These are phyloP conservation scores for Cyathus striatus DNA, from an alignment of 768 basidiomycete species.

Conservation along the genomic window DNA sequence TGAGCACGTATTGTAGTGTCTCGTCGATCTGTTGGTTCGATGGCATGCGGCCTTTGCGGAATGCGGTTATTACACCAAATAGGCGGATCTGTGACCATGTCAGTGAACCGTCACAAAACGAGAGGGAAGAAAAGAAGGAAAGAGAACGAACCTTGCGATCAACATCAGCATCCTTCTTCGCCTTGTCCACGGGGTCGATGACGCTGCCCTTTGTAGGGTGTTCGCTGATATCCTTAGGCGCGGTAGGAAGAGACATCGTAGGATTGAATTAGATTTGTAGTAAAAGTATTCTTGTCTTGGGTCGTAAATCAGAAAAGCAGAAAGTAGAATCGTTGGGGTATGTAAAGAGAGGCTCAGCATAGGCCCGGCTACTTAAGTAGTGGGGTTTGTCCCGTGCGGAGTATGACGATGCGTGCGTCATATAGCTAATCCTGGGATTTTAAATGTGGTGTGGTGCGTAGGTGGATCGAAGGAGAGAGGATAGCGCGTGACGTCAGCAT, in stretches of 20 bases:
- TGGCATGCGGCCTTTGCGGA: conserved; percentile 75
- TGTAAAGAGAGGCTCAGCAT: too few relatives aligned
- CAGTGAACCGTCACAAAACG: background rate
- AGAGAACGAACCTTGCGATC: conserved; percentile 57
- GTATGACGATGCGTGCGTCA: too few relatives aligned
- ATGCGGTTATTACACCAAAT: conserved; percentile 77
- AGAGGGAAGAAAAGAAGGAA: background rate
- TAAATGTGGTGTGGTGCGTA: too few relatives aligned
- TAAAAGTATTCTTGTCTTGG: too few relatives aligned
- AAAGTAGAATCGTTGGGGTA: too few relatives aligned
- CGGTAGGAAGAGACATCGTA: conserved; percentile 66
- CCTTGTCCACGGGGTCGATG: conserved; percentile 60
- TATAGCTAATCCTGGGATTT: too few relatives aligned
- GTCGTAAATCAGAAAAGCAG: too few relatives aligned
- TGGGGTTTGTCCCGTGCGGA: too few relatives aligned
- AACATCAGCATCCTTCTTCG: conserved; percentile 64
- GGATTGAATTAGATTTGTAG: too few relatives aligned
- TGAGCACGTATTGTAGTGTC: conserved; percentile 61
- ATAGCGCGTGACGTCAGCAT: too few relatives aligned
- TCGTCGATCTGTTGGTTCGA: conserved; percentile 77
- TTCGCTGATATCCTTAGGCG: conserved; percentile 57
- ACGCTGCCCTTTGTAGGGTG: conserved; percentile 57
- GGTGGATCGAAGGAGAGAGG: too few relatives aligned
- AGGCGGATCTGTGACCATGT: conserved; percentile 58
- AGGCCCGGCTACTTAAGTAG: too few relatives aligned